Evolutionary conservation across 1,284 basidiomycete genomes (phyloP), one percentile per base, ranked within the genome.

Genomic region (Sparassis latifolia): DNA sequence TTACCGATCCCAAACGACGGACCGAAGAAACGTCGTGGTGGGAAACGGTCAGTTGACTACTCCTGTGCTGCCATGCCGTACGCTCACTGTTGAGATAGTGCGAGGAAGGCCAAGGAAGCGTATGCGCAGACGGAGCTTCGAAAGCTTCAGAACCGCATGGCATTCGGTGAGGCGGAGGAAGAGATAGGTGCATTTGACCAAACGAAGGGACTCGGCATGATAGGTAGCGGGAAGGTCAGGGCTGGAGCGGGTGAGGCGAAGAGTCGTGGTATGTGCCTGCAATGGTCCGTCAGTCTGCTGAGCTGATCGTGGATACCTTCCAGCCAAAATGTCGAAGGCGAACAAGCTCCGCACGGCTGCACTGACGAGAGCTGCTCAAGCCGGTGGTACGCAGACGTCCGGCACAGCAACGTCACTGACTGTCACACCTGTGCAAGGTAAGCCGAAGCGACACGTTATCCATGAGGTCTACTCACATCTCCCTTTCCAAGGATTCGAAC

Each of bases 181-280:
- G 97, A 99, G 69, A 88, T 94, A 28, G 94, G 92, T 38, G 92
- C 93, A 27, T 97, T 94, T 64, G 97, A 97, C 71, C 88, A 98
- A 75, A 94, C 92, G 9, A 90, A 94, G 70, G 97, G 97, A 4
- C 70, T 99, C 64, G 97, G 97, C 56, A 98, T 99, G 94, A 92
- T 98, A 56, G 92, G 92, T 43, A 86, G 85, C 12, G 96, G 96
- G 33, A 91, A 89, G 68, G 86, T 99, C 44, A 78, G 96, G 50
- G 94, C 92, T 6, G 85, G 85, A 46, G 69, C 80, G 44, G 92
- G 86, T 51, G 94, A 98, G 66, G 79, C 88, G 32, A 89, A 91
- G 72, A 92, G 84, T 69, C 85, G 88, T 75, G 91, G 91, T 92
- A 56, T 53, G 80, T 70, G 12, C 47, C 42, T 46, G 49, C 31